Conservation (phyloP, 192 early-diverging fungal genomes). For the Pilobolus umbonatus region DNA sequence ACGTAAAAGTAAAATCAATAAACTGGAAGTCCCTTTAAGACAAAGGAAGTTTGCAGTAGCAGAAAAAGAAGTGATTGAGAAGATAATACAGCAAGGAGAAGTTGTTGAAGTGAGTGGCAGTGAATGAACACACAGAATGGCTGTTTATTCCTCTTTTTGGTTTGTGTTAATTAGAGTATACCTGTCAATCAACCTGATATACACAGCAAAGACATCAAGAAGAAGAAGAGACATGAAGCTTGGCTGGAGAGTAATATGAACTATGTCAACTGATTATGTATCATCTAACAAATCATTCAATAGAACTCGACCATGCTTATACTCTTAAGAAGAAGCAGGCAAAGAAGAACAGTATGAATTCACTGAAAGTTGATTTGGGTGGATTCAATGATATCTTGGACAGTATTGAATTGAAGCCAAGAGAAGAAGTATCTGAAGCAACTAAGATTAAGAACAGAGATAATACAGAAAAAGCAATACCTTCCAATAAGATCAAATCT, state of each 20-base stretch:
- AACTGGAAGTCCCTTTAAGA: conserved; percentile 2
- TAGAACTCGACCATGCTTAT: conserved; percentile 52
- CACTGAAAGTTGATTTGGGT: conserved; percentile 47
- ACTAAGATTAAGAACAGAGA: neutral
- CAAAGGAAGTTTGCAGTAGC: conserved; percentile 24
- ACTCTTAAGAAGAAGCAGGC: conserved; percentile 44
- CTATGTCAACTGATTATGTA: neutral
- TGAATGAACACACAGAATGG: neutral
- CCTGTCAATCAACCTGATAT: neutral
- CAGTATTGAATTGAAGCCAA: conserved; percentile 19
- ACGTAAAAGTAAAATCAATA: conserved; percentile 1
- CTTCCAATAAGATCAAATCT: conserved; percentile 25
- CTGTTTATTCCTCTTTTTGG: neutral
- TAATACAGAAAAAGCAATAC: conserved; percentile 16
- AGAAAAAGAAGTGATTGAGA: conserved; percentile 23
- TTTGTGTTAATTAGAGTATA: neutral
- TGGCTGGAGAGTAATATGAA: conserved; percentile 54
- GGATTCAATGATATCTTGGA: conserved; percentile 40
- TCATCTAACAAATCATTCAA: neutral
- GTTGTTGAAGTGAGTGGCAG: conserved; percentile 10
- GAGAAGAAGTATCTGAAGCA: conserved; percentile 7
- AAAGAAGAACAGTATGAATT: conserved; percentile 40
- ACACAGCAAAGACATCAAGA: conserved; percentile 33
- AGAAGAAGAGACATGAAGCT: conserved; percentile 49
- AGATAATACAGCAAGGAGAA: conserved; percentile 1